Evolutionary conservation across 2,329 filamentous ascomycete genomes (phyloP).

Genomic region (Xylariaceae sp.): DNA sequence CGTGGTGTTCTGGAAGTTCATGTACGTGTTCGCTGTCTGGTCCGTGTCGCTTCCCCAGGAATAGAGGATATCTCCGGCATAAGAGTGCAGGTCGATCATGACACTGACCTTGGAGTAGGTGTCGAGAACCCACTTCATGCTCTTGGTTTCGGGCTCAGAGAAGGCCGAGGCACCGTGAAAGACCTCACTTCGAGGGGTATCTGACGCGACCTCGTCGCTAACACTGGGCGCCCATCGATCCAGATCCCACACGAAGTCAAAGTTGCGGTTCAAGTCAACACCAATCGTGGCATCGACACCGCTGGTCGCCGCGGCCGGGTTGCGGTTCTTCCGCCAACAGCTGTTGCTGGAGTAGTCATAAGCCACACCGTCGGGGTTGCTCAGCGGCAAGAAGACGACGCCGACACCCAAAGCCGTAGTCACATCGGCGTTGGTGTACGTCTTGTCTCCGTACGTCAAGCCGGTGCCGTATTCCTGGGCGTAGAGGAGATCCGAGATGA

Average conservation of each 20-base stretch:
- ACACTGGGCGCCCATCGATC: slow-evolving; percentile 37
- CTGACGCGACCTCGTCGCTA: slow-evolving; percentile 34
- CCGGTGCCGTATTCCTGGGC: slow-evolving; percentile 46
- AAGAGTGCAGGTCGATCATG: slow-evolving; percentile 57
- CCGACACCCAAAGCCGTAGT: slow-evolving; percentile 46
- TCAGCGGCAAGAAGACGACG: slow-evolving; percentile 48
- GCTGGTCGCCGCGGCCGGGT: slow-evolving; percentile 33
- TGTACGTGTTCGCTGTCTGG: slow-evolving; percentile 38
- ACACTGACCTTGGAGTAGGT: slow-evolving; percentile 46
- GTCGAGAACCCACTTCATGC: slow-evolving; percentile 48
- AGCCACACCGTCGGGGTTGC: slow-evolving; percentile 50
- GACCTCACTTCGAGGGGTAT: slow-evolving; percentile 38
- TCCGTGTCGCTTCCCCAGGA: slow-evolving; percentile 53
- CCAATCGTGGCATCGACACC: slow-evolving; percentile 32
- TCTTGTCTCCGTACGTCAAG: slow-evolving; percentile 46
- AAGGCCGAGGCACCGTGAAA: slow-evolving; percentile 48
- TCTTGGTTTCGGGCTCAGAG: slow-evolving; percentile 54
- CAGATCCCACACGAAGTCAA: slow-evolving; percentile 55
- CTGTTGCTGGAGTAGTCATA: slow-evolving; percentile 45
- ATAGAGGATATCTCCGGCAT: slow-evolving; percentile 48
- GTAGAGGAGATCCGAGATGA: slow-evolving; percentile 51
- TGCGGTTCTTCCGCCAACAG: slow-evolving; percentile 56
- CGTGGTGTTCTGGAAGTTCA: slow-evolving; percentile 49
- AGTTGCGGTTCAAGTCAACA: slow-evolving; percentile 54
- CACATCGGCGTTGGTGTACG: slow-evolving; percentile 49